Evolutionary conservation across 352 stramenopile genomes (phyloP).

Genomic region (Phytophthora megakarya): DNA sequence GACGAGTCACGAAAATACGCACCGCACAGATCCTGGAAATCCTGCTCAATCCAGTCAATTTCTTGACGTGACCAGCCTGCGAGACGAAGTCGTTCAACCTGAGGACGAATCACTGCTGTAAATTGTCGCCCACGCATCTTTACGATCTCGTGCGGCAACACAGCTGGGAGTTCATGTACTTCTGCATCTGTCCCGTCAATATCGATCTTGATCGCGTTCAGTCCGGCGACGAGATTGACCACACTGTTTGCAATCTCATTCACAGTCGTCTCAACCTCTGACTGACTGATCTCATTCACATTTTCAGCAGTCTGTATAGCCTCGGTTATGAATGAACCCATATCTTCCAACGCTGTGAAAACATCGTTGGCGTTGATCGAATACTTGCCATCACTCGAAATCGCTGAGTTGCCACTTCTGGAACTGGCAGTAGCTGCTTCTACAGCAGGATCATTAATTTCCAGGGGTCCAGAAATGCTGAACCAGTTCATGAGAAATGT

Average conservation of each 20-base stretch:
- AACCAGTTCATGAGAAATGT: slow-evolving; percentile 27
- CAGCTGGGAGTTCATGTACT: slow-evolving; percentile 16
- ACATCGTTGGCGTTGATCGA: slow-evolving; percentile 16
- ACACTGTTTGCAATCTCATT: slow-evolving; percentile 28
- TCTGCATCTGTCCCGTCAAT: slow-evolving; percentile 12
- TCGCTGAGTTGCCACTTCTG: slow-evolving; percentile 4
- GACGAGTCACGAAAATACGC: slow-evolving; percentile 25
- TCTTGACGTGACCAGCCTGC: slow-evolving; percentile 34
- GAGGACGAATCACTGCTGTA: slow-evolving; percentile 10
- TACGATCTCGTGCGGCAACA: slow-evolving; percentile 34
- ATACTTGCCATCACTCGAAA: slow-evolving; percentile 31
- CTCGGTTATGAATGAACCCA: slow-evolving; percentile 26
- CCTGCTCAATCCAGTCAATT: slow-evolving; percentile 42
- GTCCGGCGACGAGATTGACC: slow-evolving; percentile 31
- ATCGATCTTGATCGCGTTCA: slow-evolving; percentile 23
- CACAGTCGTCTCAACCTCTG: slow-evolving; percentile 11
- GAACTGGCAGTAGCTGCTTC: slow-evolving; percentile 9
- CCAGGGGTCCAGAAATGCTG: slow-evolving; percentile 12
- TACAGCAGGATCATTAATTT: slow-evolving; percentile 14
- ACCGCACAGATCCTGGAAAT: slow-evolving; percentile 33
- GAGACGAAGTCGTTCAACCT: slow-evolving; percentile 28
- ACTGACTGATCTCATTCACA: slow-evolving; percentile 3
- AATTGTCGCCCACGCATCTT: slow-evolving; percentile 35
- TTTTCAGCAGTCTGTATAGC: slow-evolving; percentile 15
- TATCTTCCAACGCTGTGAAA: slow-evolving; percentile 23